Base-by-base conservation (phyloP, 2,329 filamentous ascomycete species). In the Fusarium buxicola region DNA sequence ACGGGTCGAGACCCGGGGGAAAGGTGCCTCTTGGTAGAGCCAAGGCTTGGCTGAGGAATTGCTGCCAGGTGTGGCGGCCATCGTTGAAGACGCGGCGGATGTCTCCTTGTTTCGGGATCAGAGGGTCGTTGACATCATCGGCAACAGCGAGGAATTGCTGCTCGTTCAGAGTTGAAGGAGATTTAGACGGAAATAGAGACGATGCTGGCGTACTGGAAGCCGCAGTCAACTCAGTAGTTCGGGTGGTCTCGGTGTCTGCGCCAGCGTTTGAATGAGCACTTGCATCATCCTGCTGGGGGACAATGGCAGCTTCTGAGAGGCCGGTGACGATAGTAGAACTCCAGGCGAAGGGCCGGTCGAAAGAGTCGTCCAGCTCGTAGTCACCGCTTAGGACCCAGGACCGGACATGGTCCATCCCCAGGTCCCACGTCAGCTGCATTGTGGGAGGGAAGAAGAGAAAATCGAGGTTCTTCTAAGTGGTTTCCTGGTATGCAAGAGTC, bases 401-500 rank as follows among this genome's bases (percentile, higher is more conserved):
- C 66, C 65, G 66, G 58, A 70, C 68, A 58, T 71, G 69, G 62
- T 68, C 69, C 64, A 71, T 65, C 47, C 51, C 66, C 41, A 65
- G 62, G 62, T 70, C 68, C 69, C 69, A 71, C n/a, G 62, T 67
- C 56, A 69, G 55, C 60, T 71, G 68, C 69, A 71, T 71, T 51
- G 39, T 60, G 57, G 49, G 46, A 51, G 38, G 53, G 36, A 35
- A 43, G 41, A 32, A 53, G 49, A 50, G 52, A 47, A 31, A 16
- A 16, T 39, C 18, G 34, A 52, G 27, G n/a, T 28, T 48, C 45
- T 40, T 65, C 40, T 15, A 34, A 52, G 51, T 58, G 39, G 28
- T 18, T 59, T 11, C 38, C 51, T 27, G 27, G 53, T 64, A 31
- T n/a, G 31, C 43, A 46, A 59, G 55, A 50, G 36, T n/a, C 16